These are phyloP conservation scores for Claviceps maximensis DNA, from an alignment of 2,329 filamentous ascomycete species.

Conservation along the genomic window DNA sequence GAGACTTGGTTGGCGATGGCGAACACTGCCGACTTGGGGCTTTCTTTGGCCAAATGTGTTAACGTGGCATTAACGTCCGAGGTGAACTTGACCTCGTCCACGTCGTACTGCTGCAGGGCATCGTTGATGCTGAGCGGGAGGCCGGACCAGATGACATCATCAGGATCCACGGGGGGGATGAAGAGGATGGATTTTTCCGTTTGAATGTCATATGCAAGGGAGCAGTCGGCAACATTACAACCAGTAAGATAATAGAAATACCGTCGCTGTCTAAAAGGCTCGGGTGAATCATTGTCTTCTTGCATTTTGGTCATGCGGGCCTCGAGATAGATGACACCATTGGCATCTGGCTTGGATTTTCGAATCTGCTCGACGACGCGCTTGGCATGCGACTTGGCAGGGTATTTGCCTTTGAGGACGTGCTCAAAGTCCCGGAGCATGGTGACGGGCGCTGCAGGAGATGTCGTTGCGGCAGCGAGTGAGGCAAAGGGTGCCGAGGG, in stretches of 20 bases:
- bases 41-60: conserved; percentile 32
- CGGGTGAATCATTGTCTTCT: conserved; percentile 78
- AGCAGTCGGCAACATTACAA: conserved; percentile 65
- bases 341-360: conserved; percentile 46
- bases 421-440: conserved; percentile 33
- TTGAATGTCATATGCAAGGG: conserved; percentile 67
- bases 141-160: conserved; percentile 86
- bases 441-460: background rate
- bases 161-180: conserved; percentile 79
- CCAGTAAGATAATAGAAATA: conserved; percentile 94
- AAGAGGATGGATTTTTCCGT: conserved; percentile 67
- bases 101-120: conserved; percentile 63
- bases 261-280: conserved; percentile 78
- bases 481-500: background rate
- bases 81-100: conserved; percentile 63
- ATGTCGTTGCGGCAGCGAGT: background rate
- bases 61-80: conserved; percentile 66
- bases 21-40: conserved; percentile 41
- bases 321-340: conserved; percentile 77
- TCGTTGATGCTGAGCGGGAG: conserved; percentile 67
- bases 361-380: conserved; percentile 71
- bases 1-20: conserved; percentile 70
- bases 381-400: conserved; percentile 75
- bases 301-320: conserved; percentile 66
- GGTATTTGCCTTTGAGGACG: conserved; percentile 52